Conservation (phyloP, 1,284 basidiomycete species). For the Violaceomyces palustris region DNA sequence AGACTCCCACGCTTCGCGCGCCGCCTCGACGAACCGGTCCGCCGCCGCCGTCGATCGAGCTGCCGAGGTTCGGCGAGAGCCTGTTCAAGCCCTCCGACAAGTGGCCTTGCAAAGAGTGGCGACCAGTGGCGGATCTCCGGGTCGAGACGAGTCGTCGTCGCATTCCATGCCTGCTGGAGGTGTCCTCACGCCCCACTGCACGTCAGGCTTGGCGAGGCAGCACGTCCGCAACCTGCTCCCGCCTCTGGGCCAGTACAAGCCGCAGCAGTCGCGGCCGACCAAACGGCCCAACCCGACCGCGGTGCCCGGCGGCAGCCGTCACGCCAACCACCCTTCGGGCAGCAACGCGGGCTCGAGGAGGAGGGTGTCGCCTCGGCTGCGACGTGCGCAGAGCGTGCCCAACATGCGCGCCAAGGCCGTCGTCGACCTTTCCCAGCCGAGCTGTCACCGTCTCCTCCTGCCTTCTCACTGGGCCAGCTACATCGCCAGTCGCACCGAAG, state of each 20-base stretch:
- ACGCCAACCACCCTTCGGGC: not conserved
- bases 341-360: constrained; percentile 2
- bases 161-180: too few species aligned
- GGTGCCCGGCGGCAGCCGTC: not conserved
- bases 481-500: constrained; percentile 6
- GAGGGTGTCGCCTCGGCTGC: constrained; percentile 11
- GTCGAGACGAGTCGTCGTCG: too few species aligned
- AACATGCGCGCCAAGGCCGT: constrained; percentile 28
- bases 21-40: too few species aligned
- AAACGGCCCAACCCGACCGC: too few species aligned
- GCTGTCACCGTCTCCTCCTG: constrained; percentile 21
- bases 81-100: too few species aligned
- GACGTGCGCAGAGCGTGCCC: constrained; percentile 26
- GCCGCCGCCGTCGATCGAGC: too few species aligned
- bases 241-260: not conserved
- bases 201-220: not conserved
- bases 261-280: not conserved
- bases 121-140: too few species aligned
- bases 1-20: too few species aligned
- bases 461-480: constrained; percentile 22
- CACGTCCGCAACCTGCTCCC: too few species aligned
- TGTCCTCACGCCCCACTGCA: not conserved
- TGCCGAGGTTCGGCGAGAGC: too few species aligned
- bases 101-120: too few species aligned
- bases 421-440: constrained; percentile 12